These are phyloP conservation scores for Debaryomycetaceae sp. DNA, from an alignment of 1,139 yeast genomes.

Conservation along the genomic window DNA sequence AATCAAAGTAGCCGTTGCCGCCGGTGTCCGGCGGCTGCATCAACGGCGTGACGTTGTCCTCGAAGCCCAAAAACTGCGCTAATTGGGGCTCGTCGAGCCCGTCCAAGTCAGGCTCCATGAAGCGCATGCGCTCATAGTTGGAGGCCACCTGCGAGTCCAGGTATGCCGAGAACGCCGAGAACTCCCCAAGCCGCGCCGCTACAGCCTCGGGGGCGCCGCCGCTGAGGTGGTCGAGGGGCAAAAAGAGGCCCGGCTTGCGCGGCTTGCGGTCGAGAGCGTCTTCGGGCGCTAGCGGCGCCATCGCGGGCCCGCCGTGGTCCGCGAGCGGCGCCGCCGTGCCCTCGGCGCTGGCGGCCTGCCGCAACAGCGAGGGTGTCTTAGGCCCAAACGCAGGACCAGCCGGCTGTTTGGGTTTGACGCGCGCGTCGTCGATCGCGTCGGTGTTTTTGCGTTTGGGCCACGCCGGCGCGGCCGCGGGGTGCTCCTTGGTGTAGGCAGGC, in stretches of 20 bases:
- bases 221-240: conserved; percentile 15
- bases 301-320: too few species aligned
- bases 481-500: too few species aligned
- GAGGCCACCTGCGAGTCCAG: conserved; percentile 8
- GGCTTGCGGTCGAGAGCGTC: too few species aligned
- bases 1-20: conserved; percentile 32
- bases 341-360: too few species aligned
- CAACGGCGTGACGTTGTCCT: conserved; percentile 30
- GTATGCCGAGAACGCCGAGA: conserved; percentile 5
- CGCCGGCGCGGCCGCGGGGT: too few species aligned
- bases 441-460: too few species aligned
- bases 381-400: too few species aligned
- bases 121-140: conserved; percentile 12
- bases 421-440: background rate
- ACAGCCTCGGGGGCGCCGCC: background rate
- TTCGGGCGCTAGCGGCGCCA: too few species aligned
- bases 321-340: too few species aligned
- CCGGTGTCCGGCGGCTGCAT: conserved; percentile 39
- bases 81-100: conserved; percentile 9
- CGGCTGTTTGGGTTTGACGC: background rate
- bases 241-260: conserved; percentile 15
- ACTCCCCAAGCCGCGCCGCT: background rate
- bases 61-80: conserved; percentile 13
- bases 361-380: too few species aligned
- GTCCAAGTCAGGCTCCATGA: conserved; percentile 20